These are phyloP conservation scores for Cenchrus purpureus DNA, from an alignment of 176 grass and related monocot species.

Conservation along the genomic window DNA sequence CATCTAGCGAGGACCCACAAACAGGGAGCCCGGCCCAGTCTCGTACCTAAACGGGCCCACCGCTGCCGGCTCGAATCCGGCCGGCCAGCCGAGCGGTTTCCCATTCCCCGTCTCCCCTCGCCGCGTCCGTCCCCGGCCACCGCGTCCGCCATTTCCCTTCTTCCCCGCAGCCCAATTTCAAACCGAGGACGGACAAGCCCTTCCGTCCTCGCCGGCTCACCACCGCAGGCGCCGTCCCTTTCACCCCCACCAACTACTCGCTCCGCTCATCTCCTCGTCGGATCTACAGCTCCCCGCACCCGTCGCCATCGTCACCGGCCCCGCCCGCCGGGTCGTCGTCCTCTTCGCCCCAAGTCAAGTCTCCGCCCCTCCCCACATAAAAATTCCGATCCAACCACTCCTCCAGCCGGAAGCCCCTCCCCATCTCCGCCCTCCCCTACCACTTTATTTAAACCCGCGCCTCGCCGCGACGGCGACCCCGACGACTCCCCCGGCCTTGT, in stretches of 20 bases:
- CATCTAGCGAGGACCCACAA: too few relatives aligned
- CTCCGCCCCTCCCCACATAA: neutral
- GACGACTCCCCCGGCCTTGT: conserved; percentile 51
- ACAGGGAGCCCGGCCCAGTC: too few relatives aligned
- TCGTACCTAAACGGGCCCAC: too few relatives aligned
- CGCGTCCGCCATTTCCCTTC: neutral
- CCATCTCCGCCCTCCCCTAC: neutral
- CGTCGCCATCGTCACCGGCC: neutral
- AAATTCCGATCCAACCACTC: conserved; percentile 17
- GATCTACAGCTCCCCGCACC: neutral
- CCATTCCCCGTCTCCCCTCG: neutral
- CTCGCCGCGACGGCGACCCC: conserved; percentile 42
- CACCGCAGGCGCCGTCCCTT: neutral
- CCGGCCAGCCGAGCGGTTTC: neutral
- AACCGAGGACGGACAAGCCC: neutral
- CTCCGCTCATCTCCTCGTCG: neutral
- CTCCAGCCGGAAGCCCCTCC: neutral
- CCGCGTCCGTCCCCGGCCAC: neutral
- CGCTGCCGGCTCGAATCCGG: too few relatives aligned
- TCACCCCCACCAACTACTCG: neutral
- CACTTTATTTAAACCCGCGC: neutral
- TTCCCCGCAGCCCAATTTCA: neutral
- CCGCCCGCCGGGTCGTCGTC: neutral
- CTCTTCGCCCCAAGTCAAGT: neutral
- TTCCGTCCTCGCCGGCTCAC: too few relatives aligned